phyloP scores from a whole-genome alignment of 2,329 filamentous ascomycete species.

The Exophiala alcalophila region DNA sequence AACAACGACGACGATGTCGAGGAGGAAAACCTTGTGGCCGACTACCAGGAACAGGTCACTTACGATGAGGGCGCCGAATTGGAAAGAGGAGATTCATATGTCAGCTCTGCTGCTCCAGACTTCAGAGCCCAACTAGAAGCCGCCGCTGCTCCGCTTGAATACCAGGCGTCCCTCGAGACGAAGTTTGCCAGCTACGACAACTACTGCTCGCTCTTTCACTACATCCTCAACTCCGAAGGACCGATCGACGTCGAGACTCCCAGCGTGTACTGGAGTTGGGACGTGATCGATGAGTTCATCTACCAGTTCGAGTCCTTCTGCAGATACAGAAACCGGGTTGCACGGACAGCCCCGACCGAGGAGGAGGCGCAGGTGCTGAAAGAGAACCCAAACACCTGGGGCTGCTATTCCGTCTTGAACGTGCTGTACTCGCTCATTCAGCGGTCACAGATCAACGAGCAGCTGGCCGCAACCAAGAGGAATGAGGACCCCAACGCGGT shows the following conservation, averaged over 20 bases:
- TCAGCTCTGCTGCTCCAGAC: slow-evolving; percentile 73
- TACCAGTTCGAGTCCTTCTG: slow-evolving; percentile 99
- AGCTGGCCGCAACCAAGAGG: slow-evolving; percentile 89
- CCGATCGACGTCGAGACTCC: slow-evolving; percentile 95
- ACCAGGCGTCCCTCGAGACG: slow-evolving; percentile 89
- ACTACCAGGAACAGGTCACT: slow-evolving; percentile 94
- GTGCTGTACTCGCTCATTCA: slow-evolving; percentile 99
- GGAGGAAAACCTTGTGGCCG: slow-evolving; percentile 91
- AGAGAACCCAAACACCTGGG: slow-evolving; percentile 98
- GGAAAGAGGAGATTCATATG: slow-evolving; percentile 64
- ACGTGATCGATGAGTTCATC: slow-evolving; percentile 99
- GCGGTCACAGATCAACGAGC: slow-evolving; percentile 95
- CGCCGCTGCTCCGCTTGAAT: slow-evolving; percentile 92
- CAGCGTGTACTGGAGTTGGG: slow-evolving; percentile 99
- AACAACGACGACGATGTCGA: slow-evolving; percentile 80
- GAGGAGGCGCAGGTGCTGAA: slow-evolving; percentile 88
- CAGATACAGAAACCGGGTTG: slow-evolving; percentile 89
- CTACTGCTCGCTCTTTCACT: slow-evolving; percentile 99
- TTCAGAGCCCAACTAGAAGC: slow-evolving; percentile 88
- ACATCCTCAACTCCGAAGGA: slow-evolving; percentile 98
- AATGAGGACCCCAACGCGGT: slow-evolving; percentile 85
- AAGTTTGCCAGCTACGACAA: slow-evolving; percentile 99
- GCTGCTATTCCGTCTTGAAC: slow-evolving; percentile 98
- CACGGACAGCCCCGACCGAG: slow-evolving; percentile 74
- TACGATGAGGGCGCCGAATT: slow-evolving; percentile 77